Conservation (phyloP, 1,139 yeast species). For the Zygoascus meyerae region DNA sequence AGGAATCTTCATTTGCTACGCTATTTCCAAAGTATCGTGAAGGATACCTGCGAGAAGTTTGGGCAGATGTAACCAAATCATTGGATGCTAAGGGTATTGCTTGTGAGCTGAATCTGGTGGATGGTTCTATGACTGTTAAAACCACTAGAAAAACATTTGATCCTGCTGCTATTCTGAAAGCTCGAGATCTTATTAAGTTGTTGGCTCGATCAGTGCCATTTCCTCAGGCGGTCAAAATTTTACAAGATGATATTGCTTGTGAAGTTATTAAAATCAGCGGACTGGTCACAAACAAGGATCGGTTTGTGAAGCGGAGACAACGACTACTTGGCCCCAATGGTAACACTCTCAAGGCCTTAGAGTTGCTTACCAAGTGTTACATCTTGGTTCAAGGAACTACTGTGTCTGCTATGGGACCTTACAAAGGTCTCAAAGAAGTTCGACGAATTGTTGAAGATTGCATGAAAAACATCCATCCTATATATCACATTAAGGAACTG, state of each 20-base stretch:
- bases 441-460: conserved; percentile 96
- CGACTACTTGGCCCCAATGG: conserved; percentile 96
- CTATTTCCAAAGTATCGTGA: conserved; percentile 96
- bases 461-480: conserved; percentile 94
- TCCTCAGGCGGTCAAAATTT: conserved; percentile 88
- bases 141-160: conserved; percentile 94
- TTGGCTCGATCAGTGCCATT: conserved; percentile 95
- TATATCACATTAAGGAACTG: conserved; percentile 90
- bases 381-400: conserved; percentile 96
- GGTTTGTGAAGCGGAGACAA: conserved; percentile 93
- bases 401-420: conserved; percentile 96
- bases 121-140: conserved; percentile 95
- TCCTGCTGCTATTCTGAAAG: conserved; percentile 89
- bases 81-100: conserved; percentile 67
- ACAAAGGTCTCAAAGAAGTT: conserved; percentile 83
- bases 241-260: conserved; percentile 90
- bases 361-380: conserved; percentile 86
- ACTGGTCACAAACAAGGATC: conserved; percentile 80
- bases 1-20: conserved; percentile 92
- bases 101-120: conserved; percentile 83
- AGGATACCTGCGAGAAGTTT: conserved; percentile 75
- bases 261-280: conserved; percentile 95
- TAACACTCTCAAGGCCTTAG: conserved; percentile 91
- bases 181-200: conserved; percentile 88
- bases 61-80: conserved; percentile 88